phyloP scores from a whole-genome alignment of 805 yeast genomes.

The Pichia manshurica region DNA sequence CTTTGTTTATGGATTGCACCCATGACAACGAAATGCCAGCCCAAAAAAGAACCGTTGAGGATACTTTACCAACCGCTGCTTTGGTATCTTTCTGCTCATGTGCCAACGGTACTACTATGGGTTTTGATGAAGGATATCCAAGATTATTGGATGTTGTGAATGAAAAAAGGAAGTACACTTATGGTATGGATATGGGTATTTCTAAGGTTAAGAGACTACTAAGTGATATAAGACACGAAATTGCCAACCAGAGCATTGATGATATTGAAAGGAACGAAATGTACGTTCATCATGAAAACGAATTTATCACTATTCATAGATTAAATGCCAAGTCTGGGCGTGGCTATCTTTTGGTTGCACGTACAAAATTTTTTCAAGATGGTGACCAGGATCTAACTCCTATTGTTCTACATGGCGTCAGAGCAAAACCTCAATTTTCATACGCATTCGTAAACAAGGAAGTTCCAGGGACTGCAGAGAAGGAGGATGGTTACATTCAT shows the following conservation, averaged over 20 bases:
- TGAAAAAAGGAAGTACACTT: slow-evolving; percentile 61
- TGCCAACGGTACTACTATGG: slow-evolving; percentile 91
- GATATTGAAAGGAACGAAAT: slow-evolving; percentile 61
- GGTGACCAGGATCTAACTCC: slow-evolving; percentile 53
- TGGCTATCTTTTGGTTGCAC: slow-evolving; percentile 85
- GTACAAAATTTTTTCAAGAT: slow-evolving; percentile 63
- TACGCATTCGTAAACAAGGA: slow-evolving; percentile 44
- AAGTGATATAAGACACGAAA: slow-evolving; percentile 49
- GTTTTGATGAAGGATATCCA: slow-evolving; percentile 91
- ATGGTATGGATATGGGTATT: slow-evolving; percentile 74
- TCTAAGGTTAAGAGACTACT: slow-evolving; percentile 61
- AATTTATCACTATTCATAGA: slow-evolving; percentile 85
- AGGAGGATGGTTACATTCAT: slow-evolving; percentile 31
- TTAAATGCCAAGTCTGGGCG: slow-evolving; percentile 75
- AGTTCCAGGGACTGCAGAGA: background rate
- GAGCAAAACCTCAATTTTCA: slow-evolving; percentile 51
- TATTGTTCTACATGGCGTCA: slow-evolving; percentile 52
- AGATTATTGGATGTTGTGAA: slow-evolving; percentile 70
- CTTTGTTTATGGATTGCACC: slow-evolving; percentile 95
- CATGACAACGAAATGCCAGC: slow-evolving; percentile 91
- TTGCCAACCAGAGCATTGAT: slow-evolving; percentile 56
- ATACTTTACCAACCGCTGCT: slow-evolving; percentile 92
- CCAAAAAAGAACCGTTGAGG: slow-evolving; percentile 89
- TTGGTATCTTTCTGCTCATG: slow-evolving; percentile 88
- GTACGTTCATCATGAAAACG: slow-evolving; percentile 92